These are phyloP conservation scores for Penicillium lividum DNA, from an alignment of 495 filamentous ascomycete genomes.

Conservation along the genomic window DNA sequence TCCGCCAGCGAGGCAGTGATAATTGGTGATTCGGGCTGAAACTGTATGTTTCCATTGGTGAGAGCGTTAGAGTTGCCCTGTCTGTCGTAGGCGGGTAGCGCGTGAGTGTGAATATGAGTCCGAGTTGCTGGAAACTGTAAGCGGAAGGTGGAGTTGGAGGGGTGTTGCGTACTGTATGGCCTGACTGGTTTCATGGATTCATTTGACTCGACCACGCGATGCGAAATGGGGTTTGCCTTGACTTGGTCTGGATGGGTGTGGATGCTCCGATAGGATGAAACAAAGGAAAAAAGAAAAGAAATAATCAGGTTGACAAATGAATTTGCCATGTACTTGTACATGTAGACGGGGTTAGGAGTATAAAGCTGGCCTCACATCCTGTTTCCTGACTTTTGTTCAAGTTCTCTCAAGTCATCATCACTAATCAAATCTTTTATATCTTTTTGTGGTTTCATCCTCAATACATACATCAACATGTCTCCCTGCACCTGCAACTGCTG, in stretches of 20 bases:
- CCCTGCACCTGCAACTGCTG: constrained; percentile 51
- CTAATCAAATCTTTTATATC: background rate
- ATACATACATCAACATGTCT: constrained; percentile 37
- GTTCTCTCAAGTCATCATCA: constrained; percentile 2
- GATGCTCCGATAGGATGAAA: constrained; percentile 11
- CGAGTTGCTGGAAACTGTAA: background rate
- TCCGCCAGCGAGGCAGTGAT: background rate
- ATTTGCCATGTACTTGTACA: background rate
- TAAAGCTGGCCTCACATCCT: constrained; percentile 19
- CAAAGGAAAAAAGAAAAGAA: background rate
- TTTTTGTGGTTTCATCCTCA: constrained; percentile 22
- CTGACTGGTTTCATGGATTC: constrained; percentile 8
- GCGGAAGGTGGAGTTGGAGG: constrained; percentile 13
- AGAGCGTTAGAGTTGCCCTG: constrained; percentile 18
- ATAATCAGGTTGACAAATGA: background rate
- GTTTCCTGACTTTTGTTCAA: background rate
- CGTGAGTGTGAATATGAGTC: constrained; percentile 25
- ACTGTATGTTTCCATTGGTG: constrained; percentile 15
- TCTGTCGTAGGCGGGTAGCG: constrained; percentile 24
- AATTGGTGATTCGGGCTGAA: constrained; percentile 5
- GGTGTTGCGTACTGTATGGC: background rate
- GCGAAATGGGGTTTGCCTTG: constrained; percentile 6
- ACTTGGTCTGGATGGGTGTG: constrained; percentile 2
- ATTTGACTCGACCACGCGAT: constrained; percentile 35
- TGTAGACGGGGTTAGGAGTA: constrained; percentile 12